Conservation (phyloP, 2,329 filamentous ascomycete genomes). For the Kalmusia sp. region DNA sequence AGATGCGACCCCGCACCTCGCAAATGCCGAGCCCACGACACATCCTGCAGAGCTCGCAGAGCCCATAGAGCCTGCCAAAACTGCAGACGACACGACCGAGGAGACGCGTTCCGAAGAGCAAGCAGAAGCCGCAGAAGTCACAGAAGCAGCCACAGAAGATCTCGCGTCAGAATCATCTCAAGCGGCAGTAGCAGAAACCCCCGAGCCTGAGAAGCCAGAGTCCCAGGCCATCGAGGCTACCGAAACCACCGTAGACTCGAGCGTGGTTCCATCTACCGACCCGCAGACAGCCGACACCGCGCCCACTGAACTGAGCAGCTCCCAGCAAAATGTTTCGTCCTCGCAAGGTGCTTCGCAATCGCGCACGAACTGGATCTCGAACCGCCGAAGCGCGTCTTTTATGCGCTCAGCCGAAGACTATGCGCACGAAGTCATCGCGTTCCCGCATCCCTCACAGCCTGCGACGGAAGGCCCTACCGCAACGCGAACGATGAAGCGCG, state of each 20-base stretch:
- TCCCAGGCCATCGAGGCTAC: too few species aligned
- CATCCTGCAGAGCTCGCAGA: slow-evolving; percentile 2
- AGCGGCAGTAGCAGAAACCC: slow-evolving; percentile 1
- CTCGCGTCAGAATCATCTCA: too few species aligned
- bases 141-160: slow-evolving; percentile 11
- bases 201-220: slow-evolving; percentile 16
- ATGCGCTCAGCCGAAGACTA: slow-evolving; percentile 44
- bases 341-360: slow-evolving; percentile 41
- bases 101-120: slow-evolving; percentile 12
- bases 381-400: slow-evolving; percentile 53
- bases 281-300: slow-evolving; percentile 30
- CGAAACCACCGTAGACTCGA: slow-evolving; percentile 26
- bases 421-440: slow-evolving; percentile 37
- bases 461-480: slow-evolving; percentile 51
- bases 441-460: slow-evolving; percentile 30
- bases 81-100: slow-evolving; percentile 6
- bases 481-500: slow-evolving; percentile 49
- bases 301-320: slow-evolving; percentile 35
- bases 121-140: slow-evolving; percentile 5
- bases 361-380: slow-evolving; percentile 52
- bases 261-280: slow-evolving; percentile 29
- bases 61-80: background rate
- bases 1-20: slow-evolving; percentile 22
- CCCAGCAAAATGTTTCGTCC: slow-evolving; percentile 38
- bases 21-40: slow-evolving; percentile 4